Evolutionary conservation across 108 stramenopile genomes (phyloP).

Genomic region (Discostella stelligeroides): DNA sequence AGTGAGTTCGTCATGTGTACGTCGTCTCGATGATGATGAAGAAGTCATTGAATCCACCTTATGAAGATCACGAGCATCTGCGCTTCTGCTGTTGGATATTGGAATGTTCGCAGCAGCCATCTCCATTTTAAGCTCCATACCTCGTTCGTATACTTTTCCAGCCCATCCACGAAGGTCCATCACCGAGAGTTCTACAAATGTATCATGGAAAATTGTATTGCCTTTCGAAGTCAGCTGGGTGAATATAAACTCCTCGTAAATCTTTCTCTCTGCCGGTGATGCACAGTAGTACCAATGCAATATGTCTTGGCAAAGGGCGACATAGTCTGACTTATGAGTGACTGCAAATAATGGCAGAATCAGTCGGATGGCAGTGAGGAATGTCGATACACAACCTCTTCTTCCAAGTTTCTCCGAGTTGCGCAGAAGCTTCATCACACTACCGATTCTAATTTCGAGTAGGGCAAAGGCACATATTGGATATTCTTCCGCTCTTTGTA

Average conservation of each 20-base stretch:
- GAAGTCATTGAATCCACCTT: neutral
- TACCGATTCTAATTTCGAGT: slow-evolving; percentile 10
- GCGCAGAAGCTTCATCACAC: too few species aligned
- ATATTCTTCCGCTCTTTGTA: slow-evolving; percentile 6
- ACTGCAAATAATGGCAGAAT: slow-evolving; percentile 8
- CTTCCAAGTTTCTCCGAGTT: slow-evolving; percentile 9
- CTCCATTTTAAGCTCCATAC: slow-evolving; percentile 12
- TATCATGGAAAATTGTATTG: slow-evolving; percentile 11
- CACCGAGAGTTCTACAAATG: neutral
- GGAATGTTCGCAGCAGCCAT: slow-evolving; percentile 2
- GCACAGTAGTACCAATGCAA: slow-evolving; percentile 21
- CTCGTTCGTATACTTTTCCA: neutral
- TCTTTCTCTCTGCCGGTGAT: too few species aligned
- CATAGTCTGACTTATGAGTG: too few species aligned
- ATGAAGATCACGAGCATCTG: neutral
- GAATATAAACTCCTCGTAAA: slow-evolving; percentile 18
- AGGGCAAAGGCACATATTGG: slow-evolving; percentile 13
- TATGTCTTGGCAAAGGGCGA: slow-evolving; percentile 12
- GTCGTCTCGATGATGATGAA: neutral
- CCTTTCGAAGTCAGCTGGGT: slow-evolving; percentile 8
- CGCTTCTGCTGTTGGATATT: neutral
- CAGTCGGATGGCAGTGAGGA: slow-evolving; percentile 1
- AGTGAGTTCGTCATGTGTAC: neutral
- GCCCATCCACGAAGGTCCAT: neutral
- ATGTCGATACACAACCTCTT: neutral